Conservation (phyloP, 352 stramenopile species). For the Phytopythium montanum region DNA sequence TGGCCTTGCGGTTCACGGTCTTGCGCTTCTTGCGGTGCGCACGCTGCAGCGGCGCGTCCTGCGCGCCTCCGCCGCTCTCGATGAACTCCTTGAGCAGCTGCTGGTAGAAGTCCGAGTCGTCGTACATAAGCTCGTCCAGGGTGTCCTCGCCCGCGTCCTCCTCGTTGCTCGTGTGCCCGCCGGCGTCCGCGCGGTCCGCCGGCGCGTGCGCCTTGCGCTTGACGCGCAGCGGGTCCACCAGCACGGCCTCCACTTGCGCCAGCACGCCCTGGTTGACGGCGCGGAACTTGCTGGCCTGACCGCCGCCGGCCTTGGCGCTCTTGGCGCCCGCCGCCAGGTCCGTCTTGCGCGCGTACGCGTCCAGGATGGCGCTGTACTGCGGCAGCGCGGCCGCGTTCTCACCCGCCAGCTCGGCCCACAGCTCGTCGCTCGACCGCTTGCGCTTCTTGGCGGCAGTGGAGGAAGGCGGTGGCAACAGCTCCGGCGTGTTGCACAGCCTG, state of each 20-base stretch:
- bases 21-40: constrained; percentile 85
- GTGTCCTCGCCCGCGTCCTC: constrained; percentile 35
- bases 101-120: constrained; percentile 88
- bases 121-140: constrained; percentile 84
- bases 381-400: constrained; percentile 47
- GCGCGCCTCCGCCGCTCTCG: constrained; percentile 55
- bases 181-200: constrained; percentile 27
- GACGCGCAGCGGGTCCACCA: constrained; percentile 76
- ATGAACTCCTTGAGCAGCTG: constrained; percentile 89
- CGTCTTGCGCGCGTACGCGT: constrained; percentile 74
- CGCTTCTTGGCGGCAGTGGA: constrained; percentile 45
- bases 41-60: constrained; percentile 48
- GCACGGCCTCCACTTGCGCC: constrained; percentile 78
- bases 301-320: too few species aligned
- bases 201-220: constrained; percentile 82
- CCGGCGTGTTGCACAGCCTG: constrained; percentile 62
- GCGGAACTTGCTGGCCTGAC: constrained; percentile 84
- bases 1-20: constrained; percentile 85
- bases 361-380: constrained; percentile 83
- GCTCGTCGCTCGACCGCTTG: constrained; percentile 49
- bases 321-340: constrained; percentile 48
- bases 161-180: constrained; percentile 27
- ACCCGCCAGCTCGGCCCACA: constrained; percentile 46
- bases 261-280: constrained; percentile 86
- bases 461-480: constrained; percentile 24